A percentile compares a stretch with the other conserved stretches of the same genome.
These are phyloP conservation scores for Pichia phayaonensis DNA, from an alignment of 805 yeast genomes.

Conservation along the genomic window DNA sequence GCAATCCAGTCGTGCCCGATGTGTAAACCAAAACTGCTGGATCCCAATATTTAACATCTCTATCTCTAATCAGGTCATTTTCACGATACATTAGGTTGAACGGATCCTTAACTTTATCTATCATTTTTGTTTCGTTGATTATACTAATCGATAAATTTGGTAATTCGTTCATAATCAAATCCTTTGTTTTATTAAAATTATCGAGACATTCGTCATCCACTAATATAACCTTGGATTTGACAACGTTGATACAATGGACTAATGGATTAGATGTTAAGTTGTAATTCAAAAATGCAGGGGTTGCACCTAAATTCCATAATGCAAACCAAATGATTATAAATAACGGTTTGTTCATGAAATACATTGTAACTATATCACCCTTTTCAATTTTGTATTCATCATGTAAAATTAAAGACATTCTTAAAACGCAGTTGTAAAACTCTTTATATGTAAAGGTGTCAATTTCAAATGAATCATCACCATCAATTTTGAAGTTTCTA, in stretches of 20 bases:
- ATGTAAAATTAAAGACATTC: slow-evolving; percentile 58
- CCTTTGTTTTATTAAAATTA: slow-evolving; percentile 34
- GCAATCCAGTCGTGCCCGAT: slow-evolving; percentile 92
- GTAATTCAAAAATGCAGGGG: slow-evolving; percentile 81
- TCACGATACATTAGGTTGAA: slow-evolving; percentile 46
- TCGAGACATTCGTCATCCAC: slow-evolving; percentile 55
- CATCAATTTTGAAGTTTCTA: slow-evolving; percentile 28
- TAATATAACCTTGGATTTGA: slow-evolving; percentile 56
- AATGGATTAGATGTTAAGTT: slow-evolving; percentile 68
- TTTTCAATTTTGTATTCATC: slow-evolving; percentile 55
- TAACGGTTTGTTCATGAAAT: slow-evolving; percentile 76
- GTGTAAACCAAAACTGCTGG: slow-evolving; percentile 77
- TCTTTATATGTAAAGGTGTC: slow-evolving; percentile 65
- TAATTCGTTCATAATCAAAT: slow-evolving; percentile 29
- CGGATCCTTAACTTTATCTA: slow-evolving; percentile 12
- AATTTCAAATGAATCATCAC: slow-evolving; percentile 50
- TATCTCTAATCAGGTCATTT: slow-evolving; percentile 49
- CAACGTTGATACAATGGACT: slow-evolving; percentile 69
- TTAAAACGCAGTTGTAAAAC: slow-evolving; percentile 55
- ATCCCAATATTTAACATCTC: slow-evolving; percentile 47
- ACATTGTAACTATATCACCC: slow-evolving; percentile 65
- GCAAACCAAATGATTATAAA: slow-evolving; percentile 78
- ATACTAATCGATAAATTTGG: slow-evolving; percentile 22
- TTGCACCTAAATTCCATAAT: slow-evolving; percentile 85
- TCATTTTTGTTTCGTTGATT: slow-evolving; percentile 16